Conservation (phyloP, 148 eudicot genomes). For the Beta vulgaris region DNA sequence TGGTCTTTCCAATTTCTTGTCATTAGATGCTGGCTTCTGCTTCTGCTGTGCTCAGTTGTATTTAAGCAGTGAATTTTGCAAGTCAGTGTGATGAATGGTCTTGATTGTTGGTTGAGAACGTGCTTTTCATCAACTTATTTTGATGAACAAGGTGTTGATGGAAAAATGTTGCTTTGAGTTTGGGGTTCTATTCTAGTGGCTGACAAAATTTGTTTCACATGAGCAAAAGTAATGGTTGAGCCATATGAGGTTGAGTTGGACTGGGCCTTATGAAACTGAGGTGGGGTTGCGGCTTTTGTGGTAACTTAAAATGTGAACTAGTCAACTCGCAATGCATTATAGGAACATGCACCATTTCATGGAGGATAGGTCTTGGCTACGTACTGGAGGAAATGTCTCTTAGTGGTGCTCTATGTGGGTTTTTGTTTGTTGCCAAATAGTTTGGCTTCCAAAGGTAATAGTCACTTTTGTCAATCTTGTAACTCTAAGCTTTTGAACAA, state of each 20-base stretch:
- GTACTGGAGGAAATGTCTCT: background rate
- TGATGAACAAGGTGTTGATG: background rate
- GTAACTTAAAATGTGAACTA: background rate
- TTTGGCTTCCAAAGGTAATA: background rate
- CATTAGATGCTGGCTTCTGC: background rate
- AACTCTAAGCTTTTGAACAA: background rate
- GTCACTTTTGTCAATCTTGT: background rate
- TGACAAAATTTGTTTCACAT: background rate
- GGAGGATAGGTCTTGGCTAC: background rate
- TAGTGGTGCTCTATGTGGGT: background rate
- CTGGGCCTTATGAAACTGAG: background rate
- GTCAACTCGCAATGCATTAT: background rate
- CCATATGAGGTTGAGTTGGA: background rate
- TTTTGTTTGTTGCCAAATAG: background rate
- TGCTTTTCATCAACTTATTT: background rate
- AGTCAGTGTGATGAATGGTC: background rate
- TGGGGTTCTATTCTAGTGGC: background rate
- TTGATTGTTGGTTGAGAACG: background rate
- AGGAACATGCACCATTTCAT: background rate
- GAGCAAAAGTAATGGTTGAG: background rate
- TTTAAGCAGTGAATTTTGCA: background rate
- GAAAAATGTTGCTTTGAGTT: background rate
- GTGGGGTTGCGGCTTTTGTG: background rate
- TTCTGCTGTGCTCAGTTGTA: background rate
- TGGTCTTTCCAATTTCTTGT: slow-evolving; percentile 1